These are phyloP conservation scores for Penicillium sp. DNA, from an alignment of 2,329 filamentous ascomycete species.

Conservation along the genomic window DNA sequence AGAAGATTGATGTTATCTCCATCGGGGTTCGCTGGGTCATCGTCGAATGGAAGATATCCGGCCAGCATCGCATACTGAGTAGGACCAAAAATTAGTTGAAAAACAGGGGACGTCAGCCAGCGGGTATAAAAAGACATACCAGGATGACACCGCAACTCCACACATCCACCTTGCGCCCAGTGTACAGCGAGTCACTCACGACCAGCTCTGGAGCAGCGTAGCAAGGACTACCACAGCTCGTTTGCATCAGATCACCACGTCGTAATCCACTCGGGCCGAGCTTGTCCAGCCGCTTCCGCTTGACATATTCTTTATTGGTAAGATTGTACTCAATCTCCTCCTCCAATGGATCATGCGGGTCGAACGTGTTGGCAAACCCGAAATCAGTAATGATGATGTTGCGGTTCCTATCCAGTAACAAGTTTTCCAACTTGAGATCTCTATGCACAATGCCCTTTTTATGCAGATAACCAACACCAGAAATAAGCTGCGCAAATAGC, in stretches of 20 bases:
- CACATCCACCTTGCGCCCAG: conserved; percentile 95
- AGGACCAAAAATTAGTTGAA: not conserved
- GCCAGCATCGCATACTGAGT: conserved; percentile 97
- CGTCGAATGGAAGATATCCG: conserved; percentile 95
- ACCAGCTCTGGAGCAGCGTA: conserved; percentile 97
- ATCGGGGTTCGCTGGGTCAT: conserved; percentile 96
- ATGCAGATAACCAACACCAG: conserved; percentile 94
- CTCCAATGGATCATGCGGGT: conserved; percentile 81
- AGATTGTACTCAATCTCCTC: conserved; percentile 91
- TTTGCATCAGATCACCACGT: conserved; percentile 96
- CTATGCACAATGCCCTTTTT: conserved; percentile 98
- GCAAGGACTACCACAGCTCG: conserved; percentile 96
- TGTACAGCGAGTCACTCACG: conserved; percentile 96
- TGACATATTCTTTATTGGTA: conserved; percentile 84
- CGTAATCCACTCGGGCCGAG: conserved; percentile 74
- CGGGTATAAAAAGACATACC: conserved; percentile 61
- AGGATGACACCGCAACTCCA: conserved; percentile 99
- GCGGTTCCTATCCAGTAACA: conserved; percentile 90
- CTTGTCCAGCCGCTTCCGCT: conserved; percentile 81
- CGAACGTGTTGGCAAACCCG: conserved; percentile 97
- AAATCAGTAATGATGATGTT: conserved; percentile 99
- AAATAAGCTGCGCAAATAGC: conserved; percentile 93
- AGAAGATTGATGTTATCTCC: conserved; percentile 98
- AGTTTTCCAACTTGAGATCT: conserved; percentile 93
- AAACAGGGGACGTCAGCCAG: not conserved